Evolutionary conservation across 2,329 filamentous ascomycete species (phyloP), one percentile per base, ranked within the genome.

Genomic region (Pseudogymnoascus sp.): DNA sequence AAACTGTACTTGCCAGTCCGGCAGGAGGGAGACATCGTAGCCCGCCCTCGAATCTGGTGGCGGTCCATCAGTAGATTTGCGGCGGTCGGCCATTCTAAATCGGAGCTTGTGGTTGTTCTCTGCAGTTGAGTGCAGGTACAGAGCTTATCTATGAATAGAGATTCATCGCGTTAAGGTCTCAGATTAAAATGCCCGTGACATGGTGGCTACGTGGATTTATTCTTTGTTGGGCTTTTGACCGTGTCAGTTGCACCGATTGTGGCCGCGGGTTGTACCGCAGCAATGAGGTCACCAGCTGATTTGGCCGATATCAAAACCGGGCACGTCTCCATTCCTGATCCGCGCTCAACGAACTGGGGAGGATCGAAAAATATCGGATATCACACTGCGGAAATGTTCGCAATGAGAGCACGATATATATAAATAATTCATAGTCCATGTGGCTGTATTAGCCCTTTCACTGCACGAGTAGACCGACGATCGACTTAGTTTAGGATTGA

Each of bases 1-100:
- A 73, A 97, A 97, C 63, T 95, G 86, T 70, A 82, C 82, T 73
- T 93, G 83, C 74, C 81, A 85, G 75, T 96, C 92, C n/a, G 92
- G 93, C 19, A 97, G 81, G 38, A 77, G 79, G 14, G 81, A 81
- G 65, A 82, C 79, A 74, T 95, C 88, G 76, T 88, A 92, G 53
- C 82, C 84, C 67, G 87, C 80, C 42, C 79, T 85, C 68, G 86
- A 86, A 59, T 77, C 76, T 35, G 80, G 87, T 67, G 86, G 85
- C 40, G 79, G 79, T 29, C 80, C 80, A 67, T 82, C 78, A 56
- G 78, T 81, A 53, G 72, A 72, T 69, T 68, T 67, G 29, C 64
- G 60, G 24, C 71, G 53, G 61, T 74, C 72, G 56, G 72, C 72
- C 72, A 74, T 74, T 50, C 19, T 62, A 38, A 62, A 16, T 26